phyloP scores from a whole-genome alignment of 495 filamentous ascomycete species.

The Hypoxylon cercidicola region DNA sequence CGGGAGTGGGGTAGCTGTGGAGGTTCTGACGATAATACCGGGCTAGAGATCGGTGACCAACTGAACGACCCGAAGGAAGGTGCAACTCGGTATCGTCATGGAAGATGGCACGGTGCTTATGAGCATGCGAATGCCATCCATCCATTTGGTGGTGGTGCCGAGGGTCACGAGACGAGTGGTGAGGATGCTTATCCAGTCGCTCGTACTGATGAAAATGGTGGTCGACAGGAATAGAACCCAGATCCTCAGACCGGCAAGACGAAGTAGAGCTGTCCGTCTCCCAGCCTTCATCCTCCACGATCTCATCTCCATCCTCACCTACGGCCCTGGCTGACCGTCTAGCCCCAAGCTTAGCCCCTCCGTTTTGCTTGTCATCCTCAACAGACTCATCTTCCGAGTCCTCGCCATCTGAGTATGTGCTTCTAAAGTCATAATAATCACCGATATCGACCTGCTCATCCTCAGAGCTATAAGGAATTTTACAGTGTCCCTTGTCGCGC shows the following conservation, averaged over 20 bases:
- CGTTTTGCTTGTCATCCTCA: conserved; percentile 59
- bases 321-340: conserved; percentile 59
- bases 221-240: conserved; percentile 76
- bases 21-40: conserved; percentile 94
- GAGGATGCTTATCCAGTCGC: conserved; percentile 68
- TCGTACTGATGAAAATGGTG: conserved; percentile 68
- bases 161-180: conserved; percentile 71
- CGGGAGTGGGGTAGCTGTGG: conserved; percentile 76
- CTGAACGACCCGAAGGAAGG: conserved; percentile 88
- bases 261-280: conserved; percentile 91
- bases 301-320: conserved; percentile 59
- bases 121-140: conserved; percentile 78
- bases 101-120: conserved; percentile 76
- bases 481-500: conserved; percentile 95
- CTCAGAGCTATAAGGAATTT: conserved; percentile 90
- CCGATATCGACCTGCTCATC: conserved; percentile 94
- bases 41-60: conserved; percentile 87
- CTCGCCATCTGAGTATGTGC: conserved; percentile 86
- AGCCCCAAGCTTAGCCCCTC: conserved; percentile 68
- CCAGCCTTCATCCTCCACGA: conserved; percentile 78
- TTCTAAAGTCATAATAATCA: conserved; percentile 97
- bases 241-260: conserved; percentile 80
- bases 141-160: conserved; percentile 74
- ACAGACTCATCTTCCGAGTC: conserved; percentile 68
- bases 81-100: conserved; percentile 93